Evolutionary conservation across 1,139 yeast species (phyloP).

Genomic region (Saccharomyces hybrid): DNA sequence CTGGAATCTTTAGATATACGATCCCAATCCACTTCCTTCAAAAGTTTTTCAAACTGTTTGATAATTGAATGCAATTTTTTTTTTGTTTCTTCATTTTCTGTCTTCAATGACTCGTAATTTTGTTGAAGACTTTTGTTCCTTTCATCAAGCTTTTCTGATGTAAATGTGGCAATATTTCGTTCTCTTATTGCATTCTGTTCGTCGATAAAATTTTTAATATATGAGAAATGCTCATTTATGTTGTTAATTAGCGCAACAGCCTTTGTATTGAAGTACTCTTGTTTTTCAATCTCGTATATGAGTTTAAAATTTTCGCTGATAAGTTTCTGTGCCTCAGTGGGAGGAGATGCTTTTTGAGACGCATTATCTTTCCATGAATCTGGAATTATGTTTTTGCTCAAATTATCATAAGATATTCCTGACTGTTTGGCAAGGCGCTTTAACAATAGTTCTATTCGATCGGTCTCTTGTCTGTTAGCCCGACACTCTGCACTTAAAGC

Average conservation of each 20-base stretch:
- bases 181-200: conserved; percentile 7
- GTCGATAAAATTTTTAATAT: conserved; percentile 24
- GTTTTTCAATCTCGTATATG: conserved; percentile 27
- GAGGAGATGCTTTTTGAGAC: neutral
- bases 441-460: conserved; percentile 22
- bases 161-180: conserved; percentile 11
- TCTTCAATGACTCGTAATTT: conserved; percentile 8
- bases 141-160: conserved; percentile 13
- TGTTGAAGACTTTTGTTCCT: conserved; percentile 10
- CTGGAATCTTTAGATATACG: conserved; percentile 13
- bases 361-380: neutral
- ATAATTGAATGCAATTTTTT: conserved; percentile 13
- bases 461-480: conserved; percentile 23
- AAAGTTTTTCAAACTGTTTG: conserved; percentile 10
- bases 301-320: conserved; percentile 24
- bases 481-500: conserved; percentile 19
- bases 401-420: conserved; percentile 23
- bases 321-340: conserved; percentile 12
- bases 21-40: conserved; percentile 20
- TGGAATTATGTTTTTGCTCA: conserved; percentile 11
- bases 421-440: conserved; percentile 28
- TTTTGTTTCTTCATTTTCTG: conserved; percentile 8
- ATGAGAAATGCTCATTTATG: conserved; percentile 25
- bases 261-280: conserved; percentile 26
- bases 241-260: conserved; percentile 21